Evolutionary conservation across 208 protist species (phyloP).

Genomic region (Giardia muris): DNA sequence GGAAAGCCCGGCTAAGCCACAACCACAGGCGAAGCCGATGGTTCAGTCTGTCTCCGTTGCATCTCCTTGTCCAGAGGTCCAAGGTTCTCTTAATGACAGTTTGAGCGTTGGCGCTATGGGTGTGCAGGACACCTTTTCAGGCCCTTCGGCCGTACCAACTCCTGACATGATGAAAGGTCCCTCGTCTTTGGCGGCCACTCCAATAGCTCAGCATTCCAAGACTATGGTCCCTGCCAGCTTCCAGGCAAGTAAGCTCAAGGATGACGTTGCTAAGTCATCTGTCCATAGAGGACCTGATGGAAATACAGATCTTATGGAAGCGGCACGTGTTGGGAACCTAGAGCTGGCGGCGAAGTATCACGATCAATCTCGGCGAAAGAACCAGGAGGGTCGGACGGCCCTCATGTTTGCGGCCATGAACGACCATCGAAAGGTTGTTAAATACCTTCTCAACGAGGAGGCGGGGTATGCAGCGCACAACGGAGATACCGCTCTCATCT

Average conservation of each 20-base stretch:
- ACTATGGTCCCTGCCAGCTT: background rate
- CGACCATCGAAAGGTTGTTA: background rate
- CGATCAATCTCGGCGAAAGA: background rate
- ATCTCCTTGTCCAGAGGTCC: background rate
- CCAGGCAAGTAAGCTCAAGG: background rate
- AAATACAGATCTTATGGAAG: background rate
- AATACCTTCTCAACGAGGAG: background rate
- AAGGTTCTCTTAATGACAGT: background rate
- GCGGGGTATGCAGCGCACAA: background rate
- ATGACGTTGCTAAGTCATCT: background rate
- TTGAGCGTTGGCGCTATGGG: background rate
- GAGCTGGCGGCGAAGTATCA: background rate
- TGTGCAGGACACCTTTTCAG: background rate
- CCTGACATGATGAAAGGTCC: no score
- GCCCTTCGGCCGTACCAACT: background rate
- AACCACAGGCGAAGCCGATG: background rate
- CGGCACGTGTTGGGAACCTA: background rate
- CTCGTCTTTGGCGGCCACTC: no score
- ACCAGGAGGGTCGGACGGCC: background rate
- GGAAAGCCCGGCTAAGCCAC: background rate
- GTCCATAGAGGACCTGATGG: background rate
- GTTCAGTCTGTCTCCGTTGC: no score
- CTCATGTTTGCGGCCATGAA: background rate
- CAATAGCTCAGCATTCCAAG: no score
- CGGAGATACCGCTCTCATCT: background rate